These are phyloP conservation scores for Encephalitozoon romaleae DNA, from an alignment of 371 early-diverging fungal species.

Conservation along the genomic window DNA sequence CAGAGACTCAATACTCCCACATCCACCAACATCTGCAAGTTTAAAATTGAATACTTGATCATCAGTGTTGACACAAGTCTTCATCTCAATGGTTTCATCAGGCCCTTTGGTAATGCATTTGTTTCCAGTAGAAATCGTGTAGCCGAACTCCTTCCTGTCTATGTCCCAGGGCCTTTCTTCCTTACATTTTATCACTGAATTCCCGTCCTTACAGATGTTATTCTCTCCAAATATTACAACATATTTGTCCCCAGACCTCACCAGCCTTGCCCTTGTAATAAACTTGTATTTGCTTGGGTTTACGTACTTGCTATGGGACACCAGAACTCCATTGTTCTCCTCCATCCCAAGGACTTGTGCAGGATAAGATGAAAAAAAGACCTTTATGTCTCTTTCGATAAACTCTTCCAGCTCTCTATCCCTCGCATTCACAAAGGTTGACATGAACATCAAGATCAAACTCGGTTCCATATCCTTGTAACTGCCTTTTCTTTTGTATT, in stretches of 20 bases:
- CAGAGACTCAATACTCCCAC: neutral
- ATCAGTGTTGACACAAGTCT: constrained; percentile 23
- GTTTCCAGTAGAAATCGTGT: constrained; percentile 10
- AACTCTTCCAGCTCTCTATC: constrained; percentile 17
- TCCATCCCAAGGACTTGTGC: neutral
- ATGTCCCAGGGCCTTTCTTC: constrained; percentile 21
- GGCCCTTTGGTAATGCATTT: constrained; percentile 31
- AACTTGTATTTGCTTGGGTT: constrained; percentile 6
- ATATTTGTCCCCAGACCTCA: constrained; percentile 11
- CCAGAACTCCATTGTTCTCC: neutral
- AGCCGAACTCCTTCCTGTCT: constrained; percentile 26
- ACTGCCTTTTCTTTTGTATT: neutral
- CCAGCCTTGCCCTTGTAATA: constrained; percentile 7
- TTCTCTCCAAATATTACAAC: constrained; percentile 8
- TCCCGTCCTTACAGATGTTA: constrained; percentile 20
- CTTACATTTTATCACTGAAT: constrained; percentile 1
- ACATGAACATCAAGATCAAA: neutral
- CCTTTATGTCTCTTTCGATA: constrained; percentile 22
- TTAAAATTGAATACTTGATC: constrained; percentile 39
- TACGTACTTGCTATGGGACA: constrained; percentile 9
- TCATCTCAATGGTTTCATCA: constrained; percentile 17
- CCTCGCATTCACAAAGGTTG: neutral
- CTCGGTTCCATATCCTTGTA: neutral
- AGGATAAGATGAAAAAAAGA: constrained; percentile 21
- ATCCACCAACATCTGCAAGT: neutral